Evolutionary conservation across 1,139 yeast genomes (phyloP).

Genomic region (Williopsis jadinii): DNA sequence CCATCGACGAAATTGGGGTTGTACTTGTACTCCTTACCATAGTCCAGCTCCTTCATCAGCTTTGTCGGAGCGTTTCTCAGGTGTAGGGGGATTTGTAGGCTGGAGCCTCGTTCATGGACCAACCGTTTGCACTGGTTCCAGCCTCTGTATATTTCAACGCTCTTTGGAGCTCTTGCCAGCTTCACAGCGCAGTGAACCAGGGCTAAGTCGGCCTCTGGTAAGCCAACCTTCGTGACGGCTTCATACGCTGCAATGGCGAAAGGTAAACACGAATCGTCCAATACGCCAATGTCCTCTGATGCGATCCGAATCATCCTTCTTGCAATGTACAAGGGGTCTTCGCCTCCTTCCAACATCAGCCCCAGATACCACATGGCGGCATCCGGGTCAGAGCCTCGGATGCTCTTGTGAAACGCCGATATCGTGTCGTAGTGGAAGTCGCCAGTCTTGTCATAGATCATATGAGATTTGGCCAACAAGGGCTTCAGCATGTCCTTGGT

Average conservation of each 20-base stretch:
- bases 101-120: constrained; percentile 26
- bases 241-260: constrained; percentile 82
- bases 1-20: constrained; percentile 78
- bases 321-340: constrained; percentile 87
- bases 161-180: constrained; percentile 77
- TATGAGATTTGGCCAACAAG: constrained; percentile 43
- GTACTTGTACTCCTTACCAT: constrained; percentile 78
- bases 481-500: constrained; percentile 31
- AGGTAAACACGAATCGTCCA: constrained; percentile 80
- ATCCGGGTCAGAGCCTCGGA: constrained; percentile 82
- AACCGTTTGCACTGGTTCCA: constrained; percentile 58
- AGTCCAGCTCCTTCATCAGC: constrained; percentile 83
- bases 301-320: constrained; percentile 91
- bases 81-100: constrained; percentile 70
- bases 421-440: constrained; percentile 93
- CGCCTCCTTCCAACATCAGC: constrained; percentile 87
- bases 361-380: constrained; percentile 85
- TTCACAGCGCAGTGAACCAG: constrained; percentile 90
- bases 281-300: constrained; percentile 79
- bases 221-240: constrained; percentile 86
- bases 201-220: constrained; percentile 92
- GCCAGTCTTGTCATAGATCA: constrained; percentile 79
- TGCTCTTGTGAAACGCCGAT: constrained; percentile 87
- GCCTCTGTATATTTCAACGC: constrained; percentile 78
- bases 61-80: constrained; percentile 90